phyloP scores from a whole-genome alignment of 805 yeast genomes.

The Candida pseudofarinosa region DNA sequence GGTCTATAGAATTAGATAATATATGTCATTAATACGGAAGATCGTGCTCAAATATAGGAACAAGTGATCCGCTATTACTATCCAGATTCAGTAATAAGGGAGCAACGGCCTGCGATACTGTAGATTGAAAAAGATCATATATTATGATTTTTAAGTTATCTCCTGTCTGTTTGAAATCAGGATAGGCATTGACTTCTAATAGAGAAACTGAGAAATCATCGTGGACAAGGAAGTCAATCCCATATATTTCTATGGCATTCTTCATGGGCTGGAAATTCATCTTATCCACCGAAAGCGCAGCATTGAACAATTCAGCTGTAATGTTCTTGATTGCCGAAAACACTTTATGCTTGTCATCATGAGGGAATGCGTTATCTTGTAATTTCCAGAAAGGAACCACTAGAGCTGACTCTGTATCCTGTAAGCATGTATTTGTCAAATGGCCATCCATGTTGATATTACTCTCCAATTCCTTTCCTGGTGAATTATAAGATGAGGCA shows the following conservation, averaged over 20 bases:
- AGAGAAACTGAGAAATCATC: conserved; percentile 50
- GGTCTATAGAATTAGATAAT: background rate
- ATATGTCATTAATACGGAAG: background rate
- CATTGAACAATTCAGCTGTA: conserved; percentile 68
- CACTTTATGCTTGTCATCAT: conserved; percentile 36
- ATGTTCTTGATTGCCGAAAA: conserved; percentile 55
- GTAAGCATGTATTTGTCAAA: conserved; percentile 91
- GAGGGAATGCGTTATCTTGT: conserved; percentile 31
- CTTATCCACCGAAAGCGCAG: conserved; percentile 76
- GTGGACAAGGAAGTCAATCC: conserved; percentile 82
- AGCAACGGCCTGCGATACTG: background rate
- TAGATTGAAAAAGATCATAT: conserved; percentile 48
- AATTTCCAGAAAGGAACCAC: conserved; percentile 68
- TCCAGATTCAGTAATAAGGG: background rate
- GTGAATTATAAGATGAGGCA: conserved; percentile 41
- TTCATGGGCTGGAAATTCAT: conserved; percentile 78
- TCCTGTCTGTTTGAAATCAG: conserved; percentile 97
- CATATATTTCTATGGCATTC: conserved; percentile 84
- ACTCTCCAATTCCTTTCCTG: conserved; percentile 18
- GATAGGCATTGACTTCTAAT: conserved; percentile 88
- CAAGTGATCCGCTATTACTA: background rate
- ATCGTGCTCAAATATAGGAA: background rate
- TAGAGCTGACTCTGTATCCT: conserved; percentile 45
- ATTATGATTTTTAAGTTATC: conserved; percentile 63
- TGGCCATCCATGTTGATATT: conserved; percentile 62